These are phyloP conservation scores for Sphagnum tenellum DNA, from an alignment of 225 moss, liverwort and hornwort species.

Conservation along the genomic window DNA sequence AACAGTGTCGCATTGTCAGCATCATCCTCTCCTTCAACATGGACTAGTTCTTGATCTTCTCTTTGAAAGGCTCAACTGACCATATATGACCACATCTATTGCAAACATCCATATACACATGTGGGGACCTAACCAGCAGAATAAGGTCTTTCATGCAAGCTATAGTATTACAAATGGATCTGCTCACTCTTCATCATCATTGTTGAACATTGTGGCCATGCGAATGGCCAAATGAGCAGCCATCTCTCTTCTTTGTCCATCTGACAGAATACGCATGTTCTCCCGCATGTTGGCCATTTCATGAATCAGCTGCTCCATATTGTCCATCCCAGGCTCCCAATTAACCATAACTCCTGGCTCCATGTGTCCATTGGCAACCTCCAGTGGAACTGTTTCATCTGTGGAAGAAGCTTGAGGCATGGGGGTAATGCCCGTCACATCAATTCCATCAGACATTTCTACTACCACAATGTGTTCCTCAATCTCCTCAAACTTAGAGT, in stretches of 20 bases:
- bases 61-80: too few species aligned
- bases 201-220: conserved; percentile 82
- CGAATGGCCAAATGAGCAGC: conserved; percentile 85
- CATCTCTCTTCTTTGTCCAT: conserved; percentile 75
- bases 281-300: conserved; percentile 86
- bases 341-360: conserved; percentile 5
- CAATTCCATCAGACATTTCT: conserved; percentile 26
- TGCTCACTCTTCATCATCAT: conserved; percentile 13
- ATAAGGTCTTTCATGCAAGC: too few species aligned
- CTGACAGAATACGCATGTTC: conserved; percentile 84
- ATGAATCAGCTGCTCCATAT: conserved; percentile 78
- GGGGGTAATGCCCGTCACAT: not conserved
- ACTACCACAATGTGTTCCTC: conserved; percentile 29
- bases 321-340: conserved; percentile 41
- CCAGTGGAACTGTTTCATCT: not conserved
- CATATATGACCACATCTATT: too few species aligned
- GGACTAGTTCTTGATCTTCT: too few species aligned
- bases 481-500: conserved; percentile 14
- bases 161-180: too few species aligned
- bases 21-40: too few species aligned
- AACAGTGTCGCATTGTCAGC: too few species aligned
- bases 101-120: too few species aligned
- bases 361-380: conserved; percentile 3
- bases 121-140: too few species aligned
- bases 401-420: conserved; percentile 12